These are phyloP conservation scores for Vigna nakashimae DNA, from an alignment of 306 rosid genomes.

Conservation along the genomic window DNA sequence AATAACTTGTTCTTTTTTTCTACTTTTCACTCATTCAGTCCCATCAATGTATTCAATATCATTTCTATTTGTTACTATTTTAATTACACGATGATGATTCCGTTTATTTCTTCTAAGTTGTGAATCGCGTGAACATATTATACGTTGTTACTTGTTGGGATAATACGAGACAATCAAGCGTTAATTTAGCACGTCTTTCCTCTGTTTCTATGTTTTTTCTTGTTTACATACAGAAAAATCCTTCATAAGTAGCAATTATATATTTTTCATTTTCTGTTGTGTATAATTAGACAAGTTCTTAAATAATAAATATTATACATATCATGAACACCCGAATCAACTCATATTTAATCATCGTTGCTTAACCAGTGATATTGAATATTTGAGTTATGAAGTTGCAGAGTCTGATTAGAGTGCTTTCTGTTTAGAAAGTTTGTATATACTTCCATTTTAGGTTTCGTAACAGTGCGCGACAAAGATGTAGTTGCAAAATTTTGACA, in stretches of 20 bases:
- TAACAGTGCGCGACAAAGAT: too few relatives aligned
- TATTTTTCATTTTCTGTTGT: background rate
- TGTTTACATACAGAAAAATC: background rate
- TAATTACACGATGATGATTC: background rate
- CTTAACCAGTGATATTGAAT: too few relatives aligned
- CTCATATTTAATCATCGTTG: too few relatives aligned
- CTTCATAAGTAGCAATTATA: background rate
- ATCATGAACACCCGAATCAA: too few relatives aligned
- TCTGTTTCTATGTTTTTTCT: background rate
- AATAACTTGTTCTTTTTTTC: background rate
- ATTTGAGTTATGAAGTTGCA: too few relatives aligned
- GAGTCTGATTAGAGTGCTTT: too few relatives aligned
- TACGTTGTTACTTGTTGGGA: slow-evolving; percentile 22
- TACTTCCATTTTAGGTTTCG: too few relatives aligned
- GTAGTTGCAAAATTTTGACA: too few relatives aligned
- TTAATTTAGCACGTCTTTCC: slow-evolving; percentile 18
- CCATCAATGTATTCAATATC: background rate
- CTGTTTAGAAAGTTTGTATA: too few relatives aligned
- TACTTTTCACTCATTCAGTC: background rate
- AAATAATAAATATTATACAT: background rate
- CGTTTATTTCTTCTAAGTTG: slow-evolving; percentile 4
- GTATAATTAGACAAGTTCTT: background rate
- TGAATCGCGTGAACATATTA: slow-evolving; percentile 14
- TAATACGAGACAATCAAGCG: slow-evolving; percentile 22
- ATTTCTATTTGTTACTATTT: background rate